These are phyloP conservation scores for Alloascoidea africana DNA, from an alignment of 805 yeast species.

Conservation along the genomic window DNA sequence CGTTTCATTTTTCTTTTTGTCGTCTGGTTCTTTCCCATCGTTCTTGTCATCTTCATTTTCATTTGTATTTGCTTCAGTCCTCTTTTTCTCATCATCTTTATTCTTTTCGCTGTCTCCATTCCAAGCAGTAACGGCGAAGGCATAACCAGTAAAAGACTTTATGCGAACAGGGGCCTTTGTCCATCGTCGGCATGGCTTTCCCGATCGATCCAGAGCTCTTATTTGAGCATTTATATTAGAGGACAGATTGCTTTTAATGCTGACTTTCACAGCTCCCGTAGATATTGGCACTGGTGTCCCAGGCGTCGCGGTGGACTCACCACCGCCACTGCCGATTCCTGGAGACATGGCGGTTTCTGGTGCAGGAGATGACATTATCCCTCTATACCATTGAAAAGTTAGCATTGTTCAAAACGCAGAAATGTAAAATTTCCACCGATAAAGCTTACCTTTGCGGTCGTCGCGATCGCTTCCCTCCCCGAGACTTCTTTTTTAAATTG, in stretches of 20 bases:
- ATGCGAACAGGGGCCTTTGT: constrained; percentile 21
- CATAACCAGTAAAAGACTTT: constrained; percentile 30
- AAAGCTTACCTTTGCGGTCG: too few relatives aligned
- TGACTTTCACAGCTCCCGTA: not conserved
- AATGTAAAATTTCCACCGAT: too few relatives aligned
- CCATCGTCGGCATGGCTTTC: constrained; percentile 31
- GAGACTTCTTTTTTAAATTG: too few relatives aligned
- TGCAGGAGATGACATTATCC: not conserved
- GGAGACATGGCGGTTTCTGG: not conserved
- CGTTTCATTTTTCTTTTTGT: not conserved
- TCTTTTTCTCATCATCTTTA: constrained; percentile 1
- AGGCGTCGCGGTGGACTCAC: not conserved
- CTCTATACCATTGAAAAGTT: not conserved
- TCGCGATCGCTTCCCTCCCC: too few relatives aligned
- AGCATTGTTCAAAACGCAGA: not conserved
- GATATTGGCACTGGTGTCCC: not conserved
- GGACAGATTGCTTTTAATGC: not conserved
- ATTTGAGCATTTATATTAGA: constrained; percentile 17
- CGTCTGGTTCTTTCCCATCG: not conserved
- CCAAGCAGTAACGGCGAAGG: constrained; percentile 23
- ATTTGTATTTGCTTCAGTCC: not conserved
- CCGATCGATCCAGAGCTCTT: constrained; percentile 25
- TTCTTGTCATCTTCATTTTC: not conserved
- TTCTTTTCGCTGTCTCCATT: constrained; percentile 15
- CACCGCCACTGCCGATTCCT: not conserved